Evolutionary conservation across 768 basidiomycete genomes (phyloP).

Genomic region (Kwoniella bestiolae): DNA sequence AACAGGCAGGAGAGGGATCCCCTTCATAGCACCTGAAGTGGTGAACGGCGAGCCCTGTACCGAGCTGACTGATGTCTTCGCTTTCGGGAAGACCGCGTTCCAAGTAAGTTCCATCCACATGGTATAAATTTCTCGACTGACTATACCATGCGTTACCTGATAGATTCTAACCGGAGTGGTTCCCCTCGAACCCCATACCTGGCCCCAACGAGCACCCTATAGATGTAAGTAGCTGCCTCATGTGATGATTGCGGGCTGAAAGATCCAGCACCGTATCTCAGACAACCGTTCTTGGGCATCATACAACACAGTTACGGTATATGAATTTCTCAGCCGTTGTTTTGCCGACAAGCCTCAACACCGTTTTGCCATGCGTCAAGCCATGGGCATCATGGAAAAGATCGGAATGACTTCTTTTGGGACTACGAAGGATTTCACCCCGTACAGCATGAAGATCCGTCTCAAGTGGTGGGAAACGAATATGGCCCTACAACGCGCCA

Average conservation of each 20-base stretch:
- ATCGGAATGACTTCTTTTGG: no score
- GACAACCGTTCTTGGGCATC: background rate
- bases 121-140: background rate
- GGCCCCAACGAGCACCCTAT: no score
- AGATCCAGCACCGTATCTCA: background rate
- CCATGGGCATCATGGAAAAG: no score
- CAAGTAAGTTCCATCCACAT: background rate
- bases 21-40: constrained; percentile 2
- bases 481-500: no score
- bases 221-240: background rate
- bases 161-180: background rate
- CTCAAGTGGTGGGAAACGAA: no score
- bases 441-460: no score
- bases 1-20: background rate
- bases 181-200: no score
- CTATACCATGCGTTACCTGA: background rate
- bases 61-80: background rate
- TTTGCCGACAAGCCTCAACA: no score
- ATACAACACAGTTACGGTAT: background rate
- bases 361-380: no score
- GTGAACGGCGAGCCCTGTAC: background rate
- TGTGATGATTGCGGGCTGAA: background rate
- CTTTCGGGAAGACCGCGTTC: constrained; percentile 3
- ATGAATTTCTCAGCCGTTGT: no score
- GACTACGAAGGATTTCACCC: no score